Evolutionary conservation across 2,329 filamentous ascomycete species (phyloP).

Genomic region (Aureobasidium namibiae): DNA sequence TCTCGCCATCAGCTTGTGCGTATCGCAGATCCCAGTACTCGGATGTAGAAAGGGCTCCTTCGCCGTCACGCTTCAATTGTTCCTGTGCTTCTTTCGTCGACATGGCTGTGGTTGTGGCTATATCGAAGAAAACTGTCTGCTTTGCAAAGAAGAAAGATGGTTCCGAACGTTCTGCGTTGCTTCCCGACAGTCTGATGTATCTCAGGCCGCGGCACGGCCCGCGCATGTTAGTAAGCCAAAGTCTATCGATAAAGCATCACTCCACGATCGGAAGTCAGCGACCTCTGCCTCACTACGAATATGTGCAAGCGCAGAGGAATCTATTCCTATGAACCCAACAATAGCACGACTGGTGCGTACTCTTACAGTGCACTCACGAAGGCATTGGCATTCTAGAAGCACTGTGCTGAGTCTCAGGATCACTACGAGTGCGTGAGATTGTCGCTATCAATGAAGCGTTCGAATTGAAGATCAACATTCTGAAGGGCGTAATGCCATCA

Average conservation of each 20-base stretch:
- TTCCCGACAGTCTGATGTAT: background rate
- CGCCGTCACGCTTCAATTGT: background rate
- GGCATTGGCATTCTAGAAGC: too few species aligned
- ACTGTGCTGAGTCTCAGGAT: too few species aligned
- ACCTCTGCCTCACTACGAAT: background rate
- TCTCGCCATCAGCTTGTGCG: slow-evolving; percentile 14
- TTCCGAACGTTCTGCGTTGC: background rate
- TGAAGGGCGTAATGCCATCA: too few species aligned
- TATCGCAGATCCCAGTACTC: slow-evolving; percentile 48
- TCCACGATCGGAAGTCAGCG: background rate
- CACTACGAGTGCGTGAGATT: too few species aligned
- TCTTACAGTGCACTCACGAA: too few species aligned
- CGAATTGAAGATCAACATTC: too few species aligned
- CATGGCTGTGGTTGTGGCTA: background rate
- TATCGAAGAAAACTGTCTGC: background rate
- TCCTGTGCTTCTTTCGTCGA: background rate
- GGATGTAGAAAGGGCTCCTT: slow-evolving; percentile 29
- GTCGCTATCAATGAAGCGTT: too few species aligned
- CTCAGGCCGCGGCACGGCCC: background rate
- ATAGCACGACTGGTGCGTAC: too few species aligned
- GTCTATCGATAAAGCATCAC: background rate
- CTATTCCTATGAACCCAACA: too few species aligned
- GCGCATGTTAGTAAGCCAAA: background rate
- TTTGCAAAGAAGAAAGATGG: background rate
- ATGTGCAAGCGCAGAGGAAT: too few species aligned